Evolutionary conservation across 805 yeast genomes (phyloP).

Genomic region (Kodamaea kakaduensis): DNA sequence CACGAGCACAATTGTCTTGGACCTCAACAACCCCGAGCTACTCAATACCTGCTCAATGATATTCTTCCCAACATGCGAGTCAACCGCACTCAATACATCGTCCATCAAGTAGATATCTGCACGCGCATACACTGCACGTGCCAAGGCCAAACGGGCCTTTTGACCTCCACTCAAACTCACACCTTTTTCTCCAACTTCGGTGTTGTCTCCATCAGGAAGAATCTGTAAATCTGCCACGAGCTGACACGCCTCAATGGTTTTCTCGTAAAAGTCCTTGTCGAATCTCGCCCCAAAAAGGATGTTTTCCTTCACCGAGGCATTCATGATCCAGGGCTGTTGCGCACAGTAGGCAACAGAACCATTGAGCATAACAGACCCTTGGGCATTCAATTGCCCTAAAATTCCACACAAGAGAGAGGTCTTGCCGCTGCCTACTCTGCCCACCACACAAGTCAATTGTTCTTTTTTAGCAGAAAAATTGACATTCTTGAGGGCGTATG

Average conservation of each 20-base stretch:
- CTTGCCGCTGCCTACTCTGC: slow-evolving; percentile 27
- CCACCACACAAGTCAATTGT: slow-evolving; percentile 23
- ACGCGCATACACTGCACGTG: slow-evolving; percentile 26
- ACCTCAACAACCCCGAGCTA: slow-evolving; percentile 19
- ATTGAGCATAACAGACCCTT: slow-evolving; percentile 12
- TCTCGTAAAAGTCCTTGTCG: slow-evolving; percentile 18
- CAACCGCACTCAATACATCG: slow-evolving; percentile 26
- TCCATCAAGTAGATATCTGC: slow-evolving; percentile 26
- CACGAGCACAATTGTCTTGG: slow-evolving; percentile 26
- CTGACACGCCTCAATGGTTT: slow-evolving; percentile 25
- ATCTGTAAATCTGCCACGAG: slow-evolving; percentile 22
- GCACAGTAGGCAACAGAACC: slow-evolving; percentile 27
- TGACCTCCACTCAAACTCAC: slow-evolving; percentile 30
- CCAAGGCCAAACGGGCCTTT: slow-evolving; percentile 26
- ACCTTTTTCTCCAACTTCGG: slow-evolving; percentile 28
- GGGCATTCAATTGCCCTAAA: slow-evolving; percentile 22
- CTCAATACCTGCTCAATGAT: slow-evolving; percentile 24
- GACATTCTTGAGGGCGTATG: slow-evolving; percentile 15
- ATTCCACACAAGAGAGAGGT: slow-evolving; percentile 22
- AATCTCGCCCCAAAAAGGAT: slow-evolving; percentile 24
- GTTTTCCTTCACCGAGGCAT: slow-evolving; percentile 23
- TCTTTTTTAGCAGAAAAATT: slow-evolving; percentile 23
- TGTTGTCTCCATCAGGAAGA: slow-evolving; percentile 26
- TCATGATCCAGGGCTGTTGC: slow-evolving; percentile 25
- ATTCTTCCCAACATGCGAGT: slow-evolving; percentile 27